Base-by-base conservation (phyloP, 1,139 yeast genomes). In the Yamadazyma conglobata region DNA sequence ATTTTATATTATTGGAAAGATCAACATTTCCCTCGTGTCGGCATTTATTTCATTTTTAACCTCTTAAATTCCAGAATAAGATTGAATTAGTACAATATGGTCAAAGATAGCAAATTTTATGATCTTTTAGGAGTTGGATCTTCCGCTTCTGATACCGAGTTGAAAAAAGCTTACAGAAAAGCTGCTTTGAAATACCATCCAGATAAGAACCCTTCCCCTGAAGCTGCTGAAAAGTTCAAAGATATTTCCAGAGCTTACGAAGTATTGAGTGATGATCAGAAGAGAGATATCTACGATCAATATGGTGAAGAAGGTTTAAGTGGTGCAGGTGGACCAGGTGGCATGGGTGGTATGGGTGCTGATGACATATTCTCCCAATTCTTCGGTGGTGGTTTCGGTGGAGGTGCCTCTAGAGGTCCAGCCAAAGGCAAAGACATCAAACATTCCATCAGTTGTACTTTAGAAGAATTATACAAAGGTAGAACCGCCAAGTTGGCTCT, bases 211-310 rank as follows among this genome's bases (percentile, higher is more conserved):
- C 66, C 73, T 33, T 56, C 62, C 16, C 84, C 88, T 35, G 95
- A 85, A 54, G 97, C 96, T 22, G 95, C 96, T 34, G 98, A 91
- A 56, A 89, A 87, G 64, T 89, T 89, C 63, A 89, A 89, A 65
- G 96, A 88, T 57, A 74, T 87, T 42, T 81, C 93, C 8, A 80
- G 79, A 43, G 96, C 97, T 7, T 91, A 91, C 57, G 97, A 91
- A 61, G 70, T 87, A 19, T 71, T 91, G 42, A 75, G 87, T 7
- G 97, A 89, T 54, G 70, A 82, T 18, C 85, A 88, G 54, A 91
- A 89, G 72, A 83, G 97, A 64, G 85, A 82, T 31, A 54, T 84
- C 8, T 91, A 91, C 57, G 97, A 91, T 60, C 79, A 74, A 46
- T 87, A 78, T 55, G 99, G 99, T 58, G 83, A 81, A 56, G 96